Evolutionary conservation across 1,284 basidiomycete genomes (phyloP).

Genomic region (Apiotrichum mycotoxinovorans): DNA sequence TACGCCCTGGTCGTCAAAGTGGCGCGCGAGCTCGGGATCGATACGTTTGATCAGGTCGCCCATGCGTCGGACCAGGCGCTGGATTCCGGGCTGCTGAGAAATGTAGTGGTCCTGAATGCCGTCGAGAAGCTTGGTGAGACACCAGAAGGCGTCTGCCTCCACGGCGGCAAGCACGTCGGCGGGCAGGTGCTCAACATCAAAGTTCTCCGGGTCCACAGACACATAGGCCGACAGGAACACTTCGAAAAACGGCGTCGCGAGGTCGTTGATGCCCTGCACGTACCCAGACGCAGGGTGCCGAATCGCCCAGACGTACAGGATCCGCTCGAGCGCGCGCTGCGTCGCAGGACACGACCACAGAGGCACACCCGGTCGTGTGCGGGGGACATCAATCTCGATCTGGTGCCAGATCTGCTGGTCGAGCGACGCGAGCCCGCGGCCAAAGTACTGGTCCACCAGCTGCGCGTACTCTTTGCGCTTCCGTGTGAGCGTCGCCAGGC

Average conservation of each 20-base stretch:
- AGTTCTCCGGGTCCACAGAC: slow-evolving; percentile 76
- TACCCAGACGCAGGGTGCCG: slow-evolving; percentile 94
- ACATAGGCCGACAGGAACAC: slow-evolving; percentile 61
- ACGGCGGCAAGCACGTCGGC: slow-evolving; percentile 68
- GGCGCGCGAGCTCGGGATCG: slow-evolving; percentile 76
- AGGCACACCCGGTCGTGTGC: slow-evolving; percentile 83
- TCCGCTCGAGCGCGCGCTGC: slow-evolving; percentile 85
- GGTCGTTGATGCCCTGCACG: slow-evolving; percentile 96
- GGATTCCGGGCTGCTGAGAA: slow-evolving; percentile 88
- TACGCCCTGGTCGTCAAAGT: slow-evolving; percentile 82
- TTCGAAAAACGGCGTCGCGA: slow-evolving; percentile 91
- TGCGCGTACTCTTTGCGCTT: slow-evolving; percentile 91
- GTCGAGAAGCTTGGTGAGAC: slow-evolving; percentile 83
- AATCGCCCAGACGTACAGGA: slow-evolving; percentile 96
- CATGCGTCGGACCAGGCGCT: slow-evolving; percentile 85
- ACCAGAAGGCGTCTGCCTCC: slow-evolving; percentile 97
- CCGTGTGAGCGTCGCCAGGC: slow-evolving; percentile 70
- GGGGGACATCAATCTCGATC: slow-evolving; percentile 92
- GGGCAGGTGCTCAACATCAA: slow-evolving; percentile 74
- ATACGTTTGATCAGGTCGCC: slow-evolving; percentile 85
- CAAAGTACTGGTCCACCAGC: slow-evolving; percentile 87
- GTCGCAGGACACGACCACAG: slow-evolving; percentile 85
- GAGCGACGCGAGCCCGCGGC: slow-evolving; percentile 70
- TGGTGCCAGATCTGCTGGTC: slow-evolving; percentile 98
- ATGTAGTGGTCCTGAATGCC: slow-evolving; percentile 98